Evolutionary conservation across 371 early-diverging fungal species (phyloP), one percentile per base, ranked within the genome.

Genomic region (Nematocida major): DNA sequence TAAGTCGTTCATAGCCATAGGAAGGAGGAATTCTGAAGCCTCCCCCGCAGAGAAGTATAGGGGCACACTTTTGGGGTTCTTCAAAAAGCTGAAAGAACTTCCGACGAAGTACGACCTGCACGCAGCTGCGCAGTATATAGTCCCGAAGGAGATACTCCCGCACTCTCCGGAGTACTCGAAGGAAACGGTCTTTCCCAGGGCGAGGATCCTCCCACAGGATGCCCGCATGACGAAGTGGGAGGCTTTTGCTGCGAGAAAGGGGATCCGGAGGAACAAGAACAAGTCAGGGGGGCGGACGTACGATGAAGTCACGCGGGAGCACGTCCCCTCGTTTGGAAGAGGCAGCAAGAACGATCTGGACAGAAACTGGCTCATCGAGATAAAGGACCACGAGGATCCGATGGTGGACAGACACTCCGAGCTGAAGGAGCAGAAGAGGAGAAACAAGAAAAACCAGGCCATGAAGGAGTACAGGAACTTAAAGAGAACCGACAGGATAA

Each of bases 241-340:
- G 86, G 90, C 90, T 87, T 98, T 98, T 86, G 99, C 97, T 69
- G 90, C 92, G 83, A 87, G 87, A 78, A 98, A 96, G 87, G 95
- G 95, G 26, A 95, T 98, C 80, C 87, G 88, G 82, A 93, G 92
- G 73, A 88, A 85, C 81, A 83, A 79, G 43, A 67, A 68, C 32
- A 78, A 68, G 30, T n/a, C 88, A 82, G 87, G 88, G 3, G 86
- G 89, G 15, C 88, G 90, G 87, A 91, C 89, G 48, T 94, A 81
- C 82, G 92, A 95, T 82, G 95, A 95, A 68, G 89, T 86, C 1
- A 85, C 87, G 73, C 89, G 90, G 66, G 90, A 93, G 80, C 93
- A 90, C 84, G 87, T 87, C 38, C 92, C 93, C 59, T 87, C 90
- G 51, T 96, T 88, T 87, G 98, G 98, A 40, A 94, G 91, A 85